phyloP scores from a whole-genome alignment of 345 rosid genomes.

The Ceriops tagal region DNA sequence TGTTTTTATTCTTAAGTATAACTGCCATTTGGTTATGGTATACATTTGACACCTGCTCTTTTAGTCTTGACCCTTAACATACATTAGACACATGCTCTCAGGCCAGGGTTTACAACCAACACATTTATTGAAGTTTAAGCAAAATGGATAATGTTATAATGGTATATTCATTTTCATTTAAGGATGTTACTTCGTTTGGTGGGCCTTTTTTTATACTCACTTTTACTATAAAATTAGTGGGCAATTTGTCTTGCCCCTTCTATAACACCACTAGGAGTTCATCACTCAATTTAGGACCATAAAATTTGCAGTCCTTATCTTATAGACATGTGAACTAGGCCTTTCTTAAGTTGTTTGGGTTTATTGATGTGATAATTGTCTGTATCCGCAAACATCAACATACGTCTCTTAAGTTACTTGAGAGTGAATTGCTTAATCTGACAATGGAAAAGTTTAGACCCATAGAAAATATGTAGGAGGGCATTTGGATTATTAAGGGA shows the following conservation, averaged over 20 bases:
- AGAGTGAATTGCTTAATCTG: not conserved
- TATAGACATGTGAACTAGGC: not conserved
- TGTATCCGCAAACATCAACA: not conserved
- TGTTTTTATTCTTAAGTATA: no score
- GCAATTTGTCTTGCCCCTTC: not conserved
- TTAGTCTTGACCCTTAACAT: no score
- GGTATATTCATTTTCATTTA: not conserved
- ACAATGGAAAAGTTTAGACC: not conserved
- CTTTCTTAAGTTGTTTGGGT: not conserved
- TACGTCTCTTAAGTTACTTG: not conserved
- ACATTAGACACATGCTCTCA: no score
- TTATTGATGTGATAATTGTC: not conserved
- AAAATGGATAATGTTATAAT: not conserved
- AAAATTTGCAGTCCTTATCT: slow-evolving; percentile 9
- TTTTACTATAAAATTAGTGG: not conserved
- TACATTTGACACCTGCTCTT: no score
- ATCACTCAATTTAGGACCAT: not conserved
- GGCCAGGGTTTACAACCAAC: no score
- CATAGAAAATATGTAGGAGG: no score
- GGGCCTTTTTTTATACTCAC: slow-evolving; percentile 1
- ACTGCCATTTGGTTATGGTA: no score
- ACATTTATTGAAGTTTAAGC: no score
- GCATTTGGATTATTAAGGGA: no score
- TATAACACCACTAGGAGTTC: not conserved
- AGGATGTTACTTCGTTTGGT: slow-evolving; percentile 1